A percentile compares a stretch with the other conserved stretches of the same genome.
phyloP scores from a whole-genome alignment of 257 asterid genomes.

The Coffea eugenioides region DNA sequence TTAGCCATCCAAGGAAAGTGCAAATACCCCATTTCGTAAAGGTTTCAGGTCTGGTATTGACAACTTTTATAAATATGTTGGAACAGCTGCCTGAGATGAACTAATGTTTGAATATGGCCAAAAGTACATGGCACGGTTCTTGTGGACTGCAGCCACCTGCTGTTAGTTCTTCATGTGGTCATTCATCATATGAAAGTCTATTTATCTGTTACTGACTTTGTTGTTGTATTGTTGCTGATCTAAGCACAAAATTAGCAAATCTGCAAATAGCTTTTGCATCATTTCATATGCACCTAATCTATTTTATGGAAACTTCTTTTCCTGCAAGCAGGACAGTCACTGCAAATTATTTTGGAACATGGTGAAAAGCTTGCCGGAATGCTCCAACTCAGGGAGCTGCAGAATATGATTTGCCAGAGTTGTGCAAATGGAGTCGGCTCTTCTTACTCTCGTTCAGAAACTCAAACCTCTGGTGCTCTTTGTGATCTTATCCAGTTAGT shows the following conservation, averaged over 20 bases:
- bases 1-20: not conserved
- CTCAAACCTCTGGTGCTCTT: slow-evolving; percentile 69
- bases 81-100: not conserved
- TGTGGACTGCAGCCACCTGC: not conserved
- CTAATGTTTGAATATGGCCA: not conserved
- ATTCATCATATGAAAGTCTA: not conserved
- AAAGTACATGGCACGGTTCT: not conserved
- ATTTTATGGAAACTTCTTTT: slow-evolving; percentile 2
- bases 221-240: not conserved
- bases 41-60: not conserved
- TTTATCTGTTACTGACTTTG: not conserved
- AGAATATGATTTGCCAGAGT: slow-evolving; percentile 57
- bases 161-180: not conserved
- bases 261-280: not conserved
- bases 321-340: slow-evolving; percentile 62
- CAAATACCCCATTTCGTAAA: not conserved
- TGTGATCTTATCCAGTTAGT: slow-evolving; percentile 96
- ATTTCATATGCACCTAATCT: no score
- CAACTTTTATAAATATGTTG: no score
- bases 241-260: not conserved
- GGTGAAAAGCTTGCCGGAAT: slow-evolving; percentile 91
- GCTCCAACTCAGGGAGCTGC: slow-evolving; percentile 80
- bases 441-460: slow-evolving; percentile 51
- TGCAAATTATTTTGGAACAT: slow-evolving; percentile 88
- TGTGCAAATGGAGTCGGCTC: slow-evolving; percentile 47